Evolutionary conservation across 2,329 filamentous ascomycete species (phyloP), one percentile per base, ranked within the genome.

Genomic region (Phoma sp.): DNA sequence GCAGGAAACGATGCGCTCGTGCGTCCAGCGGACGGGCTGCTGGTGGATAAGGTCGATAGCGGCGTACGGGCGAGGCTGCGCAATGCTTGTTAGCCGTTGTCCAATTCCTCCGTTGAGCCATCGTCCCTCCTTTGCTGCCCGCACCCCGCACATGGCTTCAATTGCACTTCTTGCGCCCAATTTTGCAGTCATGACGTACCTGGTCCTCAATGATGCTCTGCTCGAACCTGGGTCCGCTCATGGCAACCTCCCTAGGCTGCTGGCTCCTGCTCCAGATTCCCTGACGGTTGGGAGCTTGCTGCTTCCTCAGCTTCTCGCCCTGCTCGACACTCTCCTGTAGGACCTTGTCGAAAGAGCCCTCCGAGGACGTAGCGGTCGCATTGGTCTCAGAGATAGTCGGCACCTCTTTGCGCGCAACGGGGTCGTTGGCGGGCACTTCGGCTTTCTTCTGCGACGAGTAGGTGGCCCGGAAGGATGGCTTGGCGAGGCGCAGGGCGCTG

Each of bases 11-110:
- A 90, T 78, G 58, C 88, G 85, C 61, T 91, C 85, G 74, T 96
- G 88, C 56, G 88, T 91, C 94, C 95, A 99, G 76, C 86, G 85
- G 32, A 99, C 95, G 19, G 93, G 94, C 78, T 97, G 90, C 82
- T 93, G 88, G 84, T 99, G 95, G 72, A 98, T 93, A 76, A 99
- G 86, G 67, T 96, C 91, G 72, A 99, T 99, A 60, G 95, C 95
- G 29, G 95, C 89, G 72, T 88, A 84, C 27, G 95, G 90, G 80
- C 89, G 90, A 62, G 95, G 95, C 95, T 98, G 73, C 59, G 57
- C 43, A 25, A 21, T 15, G 24, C 17, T 58, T 33, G 10, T 45
- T 33, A 47, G 22, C 19, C 31, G 19, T 45, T 45, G 15, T n/a
- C 41, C 19, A 40, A 7, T 41, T 29, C 1, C 36, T 46, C 25